Percentiles rank a stretch among this genome's conserved stretches.
Conservation (phyloP, 176 grass and related monocot genomes). For the Tillandsia leiboldiana region DNA sequence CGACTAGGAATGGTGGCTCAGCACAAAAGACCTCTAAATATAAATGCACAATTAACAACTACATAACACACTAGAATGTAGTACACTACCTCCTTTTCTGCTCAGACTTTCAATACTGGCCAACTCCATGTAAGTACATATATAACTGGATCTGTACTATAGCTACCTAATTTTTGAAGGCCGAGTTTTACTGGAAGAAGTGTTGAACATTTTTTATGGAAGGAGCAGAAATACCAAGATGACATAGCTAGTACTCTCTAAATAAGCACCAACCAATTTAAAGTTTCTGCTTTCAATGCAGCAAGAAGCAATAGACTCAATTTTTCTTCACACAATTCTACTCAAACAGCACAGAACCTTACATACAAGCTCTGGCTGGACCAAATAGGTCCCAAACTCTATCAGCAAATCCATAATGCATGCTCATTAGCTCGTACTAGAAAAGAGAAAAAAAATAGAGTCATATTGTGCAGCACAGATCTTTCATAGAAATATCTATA, state of each 20-base stretch:
- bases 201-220: not conserved
- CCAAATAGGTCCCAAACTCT: not conserved
- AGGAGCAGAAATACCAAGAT: not conserved
- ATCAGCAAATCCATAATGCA: not conserved
- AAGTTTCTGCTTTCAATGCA: not conserved
- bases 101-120: no score
- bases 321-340: not conserved
- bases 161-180: not conserved
- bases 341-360: not conserved
- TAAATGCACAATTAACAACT: no score
- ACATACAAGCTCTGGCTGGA: no score
- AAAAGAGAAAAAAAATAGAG: not conserved
- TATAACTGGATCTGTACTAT: no score
- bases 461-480: not conserved
- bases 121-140: no score
- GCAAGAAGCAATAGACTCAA: not conserved
- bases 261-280: not conserved
- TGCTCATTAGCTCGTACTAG: not conserved
- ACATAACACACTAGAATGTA: no score
- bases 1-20: no score
- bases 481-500: no score
- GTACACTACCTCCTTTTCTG: no score
- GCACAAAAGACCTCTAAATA: no score
- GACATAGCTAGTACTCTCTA: not conserved
- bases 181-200: not conserved